Conservation (phyloP, 805 yeast genomes). For the Debaryomyces castellii region DNA sequence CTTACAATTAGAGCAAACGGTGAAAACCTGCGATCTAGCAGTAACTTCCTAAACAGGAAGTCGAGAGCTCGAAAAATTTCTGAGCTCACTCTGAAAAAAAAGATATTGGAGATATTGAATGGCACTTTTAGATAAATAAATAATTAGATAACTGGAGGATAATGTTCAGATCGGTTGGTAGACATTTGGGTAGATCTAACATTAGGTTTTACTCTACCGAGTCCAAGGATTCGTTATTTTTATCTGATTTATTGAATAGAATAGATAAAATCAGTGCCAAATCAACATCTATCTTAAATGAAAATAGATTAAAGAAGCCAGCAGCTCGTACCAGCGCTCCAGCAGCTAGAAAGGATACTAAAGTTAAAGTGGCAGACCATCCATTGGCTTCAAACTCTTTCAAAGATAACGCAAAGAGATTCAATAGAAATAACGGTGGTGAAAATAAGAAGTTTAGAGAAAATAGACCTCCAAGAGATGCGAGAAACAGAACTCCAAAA, state of each 20-base stretch:
- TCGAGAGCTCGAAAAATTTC: conserved; percentile 2
- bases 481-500: neutral
- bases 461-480: conserved; percentile 2
- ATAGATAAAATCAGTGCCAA: conserved; percentile 31
- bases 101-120: neutral
- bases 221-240: conserved; percentile 17
- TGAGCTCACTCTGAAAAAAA: conserved; percentile 2
- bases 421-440: neutral
- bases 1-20: too few species aligned
- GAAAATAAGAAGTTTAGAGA: conserved; percentile 1
- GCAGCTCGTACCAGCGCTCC: neutral
- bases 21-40: too few species aligned
- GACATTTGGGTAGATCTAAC: neutral
- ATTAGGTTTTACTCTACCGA: conserved; percentile 4
- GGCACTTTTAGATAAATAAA: neutral
- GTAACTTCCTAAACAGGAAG: conserved; percentile 4
- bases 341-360: conserved; percentile 3
- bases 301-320: conserved; percentile 4
- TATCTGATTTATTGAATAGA: conserved; percentile 37
- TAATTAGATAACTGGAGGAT: neutral
- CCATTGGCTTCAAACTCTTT: conserved; percentile 14
- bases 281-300: conserved; percentile 2
- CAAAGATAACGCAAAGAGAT: conserved; percentile 1
- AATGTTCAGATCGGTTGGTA: conserved; percentile 6
- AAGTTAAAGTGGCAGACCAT: conserved; percentile 17